Evolutionary conservation across 2,329 filamentous ascomycete species (phyloP), one percentile per base, ranked within the genome.

Genomic region (Sarocladium brachiariae): DNA sequence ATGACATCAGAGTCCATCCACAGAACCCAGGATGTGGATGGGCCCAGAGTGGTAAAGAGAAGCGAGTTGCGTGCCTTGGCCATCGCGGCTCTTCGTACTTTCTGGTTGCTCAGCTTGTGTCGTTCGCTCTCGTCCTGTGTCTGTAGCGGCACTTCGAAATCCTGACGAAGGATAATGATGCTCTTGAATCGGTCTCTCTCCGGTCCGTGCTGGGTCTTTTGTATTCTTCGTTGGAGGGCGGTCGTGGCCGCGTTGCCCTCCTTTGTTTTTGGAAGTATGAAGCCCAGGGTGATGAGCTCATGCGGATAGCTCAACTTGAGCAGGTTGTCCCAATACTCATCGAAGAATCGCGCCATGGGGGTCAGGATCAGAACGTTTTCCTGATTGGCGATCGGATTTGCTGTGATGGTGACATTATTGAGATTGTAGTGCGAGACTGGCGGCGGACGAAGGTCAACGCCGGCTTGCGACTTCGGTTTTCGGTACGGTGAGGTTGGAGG

Each of bases 1-100:
- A 99, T 65, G 56, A 99, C 86, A 66, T 99, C 93, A 33, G 84
- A 80, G 64, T 99, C 93, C 25, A 99, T 77, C 93, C 93, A 99
- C 21, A 99, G 76, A 30, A 99, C 91, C 93, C 93, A 99, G 0
- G 89, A 93, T 0, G 90, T 96, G 11, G 83, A 79, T 1, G 91
- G 91, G 2, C 92, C 91, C 9, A 99, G 74, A 0, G 92, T 97
- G 8, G 93, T 96, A 72, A 97, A 99, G 24, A 99, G 79, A 8
- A 99, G 78, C 50, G 88, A 95, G 66, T 99, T 99, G 56, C 93
- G 84, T 33, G 93, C 92, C 62, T 89, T 87, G 61, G 89, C 85
- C 93, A 99, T 97, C 54, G 89, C 86, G 37, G 89, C 86, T 31
- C 93, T 81, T 11, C 93, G 83, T 6, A 75, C 76, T 69, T 95